Evolutionary conservation across 306 rosid species (phyloP), one percentile per base, ranked within the genome.

Genomic region (Cicer arietinum): DNA sequence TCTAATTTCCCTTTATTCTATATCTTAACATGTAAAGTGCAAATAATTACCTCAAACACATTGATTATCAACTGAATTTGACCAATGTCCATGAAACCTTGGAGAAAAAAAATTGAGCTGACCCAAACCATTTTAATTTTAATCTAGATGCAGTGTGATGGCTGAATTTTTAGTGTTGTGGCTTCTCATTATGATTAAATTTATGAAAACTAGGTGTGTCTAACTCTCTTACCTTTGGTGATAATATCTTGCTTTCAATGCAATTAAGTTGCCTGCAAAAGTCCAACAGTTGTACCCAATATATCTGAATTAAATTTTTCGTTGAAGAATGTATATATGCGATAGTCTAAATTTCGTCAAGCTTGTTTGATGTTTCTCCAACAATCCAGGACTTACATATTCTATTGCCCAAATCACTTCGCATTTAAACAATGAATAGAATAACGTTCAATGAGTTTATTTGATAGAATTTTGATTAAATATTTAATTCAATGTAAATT

Each of bases 191-290:
- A 6, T 78, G 57, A 43, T 81, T 81, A 51, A 69, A 43, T 51
- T 61, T 14, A 75, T 52, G 66, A 37, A 76, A 54, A 51, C 41
- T 20, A 50, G 41, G 68, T 63, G 77, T 71, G 25, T 46, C 56
- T 71, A 25, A 12, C 62, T 69, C 62, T 69, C 45, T 30, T 45
- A 60, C 16, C 71, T 71, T 6, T 30, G 37, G 69, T 46, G 48
- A 50, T 65, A 67, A 42, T 65, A 67, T 45, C 73, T 42, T 67
- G 62, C 14, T 82, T 59, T 74, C 42, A 11, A 39, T 68, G 68
- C 57, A 73, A 73, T 76, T 58, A 58, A 47, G 73, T 73, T 82
- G 51, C n/a, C 70, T 50, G 72, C 54, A 37, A 51, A 57, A 59
- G 76, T 61, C 63, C 50, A 48, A 52, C 59, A 45, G 60, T 46